These are phyloP conservation scores for Boeremia lycopersici DNA, from an alignment of 2,329 filamentous ascomycete genomes.

Conservation along the genomic window DNA sequence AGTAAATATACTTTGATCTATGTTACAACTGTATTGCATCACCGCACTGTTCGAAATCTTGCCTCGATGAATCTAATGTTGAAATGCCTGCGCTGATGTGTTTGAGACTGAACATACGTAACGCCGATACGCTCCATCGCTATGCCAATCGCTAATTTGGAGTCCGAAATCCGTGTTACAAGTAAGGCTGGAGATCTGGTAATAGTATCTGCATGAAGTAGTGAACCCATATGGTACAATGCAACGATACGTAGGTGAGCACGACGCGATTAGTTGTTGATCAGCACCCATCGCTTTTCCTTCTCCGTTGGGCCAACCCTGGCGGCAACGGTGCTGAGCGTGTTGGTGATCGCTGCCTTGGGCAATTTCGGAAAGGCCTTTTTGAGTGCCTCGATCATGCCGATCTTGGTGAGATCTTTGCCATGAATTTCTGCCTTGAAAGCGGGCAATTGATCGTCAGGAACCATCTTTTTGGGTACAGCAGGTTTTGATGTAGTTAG, in stretches of 20 bases:
- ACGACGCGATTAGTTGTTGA: conserved; percentile 23
- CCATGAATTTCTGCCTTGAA: conserved; percentile 75
- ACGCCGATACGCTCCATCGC: neutral
- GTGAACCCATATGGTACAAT: neutral
- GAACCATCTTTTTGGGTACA: conserved; percentile 57
- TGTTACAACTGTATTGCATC: too few species aligned
- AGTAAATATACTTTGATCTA: too few species aligned
- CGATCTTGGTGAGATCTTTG: conserved; percentile 74
- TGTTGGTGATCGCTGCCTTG: conserved; percentile 73
- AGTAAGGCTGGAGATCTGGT: neutral
- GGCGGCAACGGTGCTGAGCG: conserved; percentile 68
- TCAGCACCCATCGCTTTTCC: conserved; percentile 67
- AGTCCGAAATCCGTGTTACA: neutral
- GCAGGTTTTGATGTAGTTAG: conserved; percentile 37
- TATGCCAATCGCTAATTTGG: conserved; percentile 8
- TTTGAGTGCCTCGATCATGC: conserved; percentile 76
- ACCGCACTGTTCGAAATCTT: too few species aligned
- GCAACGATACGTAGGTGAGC: neutral
- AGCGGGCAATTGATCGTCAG: conserved; percentile 64
- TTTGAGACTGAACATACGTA: neutral
- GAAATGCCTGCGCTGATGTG: too few species aligned
- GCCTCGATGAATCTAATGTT: too few species aligned
- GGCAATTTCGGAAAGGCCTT: conserved; percentile 74
- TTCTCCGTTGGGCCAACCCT: conserved; percentile 66
- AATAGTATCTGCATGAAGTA: neutral